Percentiles rank a stretch among this genome's conserved stretches.
phyloP scores from a whole-genome alignment of 805 yeast genomes.

The Wickerhamiella occidentalis region DNA sequence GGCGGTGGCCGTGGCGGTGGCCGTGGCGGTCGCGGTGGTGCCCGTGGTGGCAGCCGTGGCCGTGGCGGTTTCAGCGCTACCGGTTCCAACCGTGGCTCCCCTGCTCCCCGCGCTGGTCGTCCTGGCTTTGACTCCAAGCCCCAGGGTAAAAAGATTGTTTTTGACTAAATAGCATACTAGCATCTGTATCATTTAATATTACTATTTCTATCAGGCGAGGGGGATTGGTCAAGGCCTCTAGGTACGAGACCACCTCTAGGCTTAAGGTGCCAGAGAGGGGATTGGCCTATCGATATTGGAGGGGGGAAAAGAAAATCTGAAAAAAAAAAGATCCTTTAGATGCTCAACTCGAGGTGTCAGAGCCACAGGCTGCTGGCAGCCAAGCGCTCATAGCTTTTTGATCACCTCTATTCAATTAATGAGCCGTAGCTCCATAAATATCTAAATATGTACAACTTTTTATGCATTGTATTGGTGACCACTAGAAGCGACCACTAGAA shows the following conservation, averaged over 20 bases:
- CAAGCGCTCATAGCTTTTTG: too few species aligned
- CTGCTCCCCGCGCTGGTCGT: constrained; percentile 19
- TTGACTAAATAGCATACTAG: constrained; percentile 12
- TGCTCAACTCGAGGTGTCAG: too few species aligned
- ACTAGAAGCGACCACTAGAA: constrained; percentile 12
- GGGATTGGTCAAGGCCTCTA: too few species aligned
- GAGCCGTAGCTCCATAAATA: constrained; percentile 1
- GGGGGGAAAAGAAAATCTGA: too few species aligned
- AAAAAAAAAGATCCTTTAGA: too few species aligned
- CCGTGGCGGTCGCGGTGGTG: constrained; percentile 8
- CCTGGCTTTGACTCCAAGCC: constrained; percentile 16
- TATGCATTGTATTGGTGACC: too few species aligned
- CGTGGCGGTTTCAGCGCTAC: constrained; percentile 15
- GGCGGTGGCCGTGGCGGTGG: constrained; percentile 17
- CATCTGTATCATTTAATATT: constrained; percentile 1
- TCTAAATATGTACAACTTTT: constrained; percentile 6
- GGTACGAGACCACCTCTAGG: too few species aligned
- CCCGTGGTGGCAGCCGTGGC: constrained; percentile 27
- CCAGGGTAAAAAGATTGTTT: constrained; percentile 20
- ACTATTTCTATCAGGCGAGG: too few species aligned
- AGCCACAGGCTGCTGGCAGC: too few species aligned
- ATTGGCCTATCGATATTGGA: too few species aligned
- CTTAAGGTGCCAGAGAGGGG: too few species aligned
- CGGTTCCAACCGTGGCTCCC: constrained; percentile 19
- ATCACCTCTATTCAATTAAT: too few species aligned